Conservation (phyloP, 768 basidiomycete species). For the Omphalotus guepiniiformis region DNA sequence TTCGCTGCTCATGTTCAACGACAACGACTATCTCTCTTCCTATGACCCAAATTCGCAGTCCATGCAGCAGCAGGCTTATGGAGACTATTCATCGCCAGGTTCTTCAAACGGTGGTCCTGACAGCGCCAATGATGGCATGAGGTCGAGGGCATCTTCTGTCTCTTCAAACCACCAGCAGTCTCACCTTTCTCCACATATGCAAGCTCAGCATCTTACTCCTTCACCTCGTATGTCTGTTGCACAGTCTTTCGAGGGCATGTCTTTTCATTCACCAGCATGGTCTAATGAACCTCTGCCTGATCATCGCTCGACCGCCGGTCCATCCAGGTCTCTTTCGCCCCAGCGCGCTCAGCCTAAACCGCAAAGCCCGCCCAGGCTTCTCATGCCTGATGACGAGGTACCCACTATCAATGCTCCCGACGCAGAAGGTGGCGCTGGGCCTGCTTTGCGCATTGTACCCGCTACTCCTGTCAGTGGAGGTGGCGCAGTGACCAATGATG, state of each 20-base stretch:
- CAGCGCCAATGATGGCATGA: conserved; percentile 38
- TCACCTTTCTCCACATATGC: conserved; percentile 5
- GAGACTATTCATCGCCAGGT: conserved; percentile 37
- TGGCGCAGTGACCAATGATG: conserved; percentile 38
- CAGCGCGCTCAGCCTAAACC: conserved; percentile 40
- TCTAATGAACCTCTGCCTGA: conserved; percentile 40
- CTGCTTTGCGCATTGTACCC: conserved; percentile 74
- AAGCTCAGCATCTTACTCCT: conserved; percentile 27
- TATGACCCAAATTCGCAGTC: conserved; percentile 54
- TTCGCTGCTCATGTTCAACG: conserved; percentile 56
- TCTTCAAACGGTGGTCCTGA: conserved; percentile 49
- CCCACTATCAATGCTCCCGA: conserved; percentile 62
- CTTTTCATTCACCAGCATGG: conserved; percentile 65
- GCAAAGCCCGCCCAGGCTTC: conserved; percentile 56
- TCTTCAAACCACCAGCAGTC: conserved; percentile 49
- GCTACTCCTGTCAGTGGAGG: conserved; percentile 76
- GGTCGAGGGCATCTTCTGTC: conserved; percentile 63
- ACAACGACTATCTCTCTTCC: conserved; percentile 39
- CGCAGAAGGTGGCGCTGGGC: conserved; percentile 51
- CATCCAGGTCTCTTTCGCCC: conserved; percentile 22
- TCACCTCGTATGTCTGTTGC: conserved; percentile 59
- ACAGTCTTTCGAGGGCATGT: conserved; percentile 56
- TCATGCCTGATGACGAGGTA: conserved; percentile 29
- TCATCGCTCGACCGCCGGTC: conserved; percentile 21
- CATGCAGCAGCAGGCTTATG: conserved; percentile 1